Base-by-base conservation (phyloP, 164 flowering plant genomes). In the Magnolia sinica region DNA sequence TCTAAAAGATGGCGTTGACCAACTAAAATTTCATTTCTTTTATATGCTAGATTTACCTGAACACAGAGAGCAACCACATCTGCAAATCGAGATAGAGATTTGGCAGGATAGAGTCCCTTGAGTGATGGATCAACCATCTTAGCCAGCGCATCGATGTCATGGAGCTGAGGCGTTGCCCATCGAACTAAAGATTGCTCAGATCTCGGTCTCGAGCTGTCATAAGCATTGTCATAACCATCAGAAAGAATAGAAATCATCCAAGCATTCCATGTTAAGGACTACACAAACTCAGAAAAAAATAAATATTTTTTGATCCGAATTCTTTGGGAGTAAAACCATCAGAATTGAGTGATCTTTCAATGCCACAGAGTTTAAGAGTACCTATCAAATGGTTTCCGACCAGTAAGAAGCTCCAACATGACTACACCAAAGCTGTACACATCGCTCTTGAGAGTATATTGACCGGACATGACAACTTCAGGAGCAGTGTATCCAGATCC, bases 151-250 rank as follows among this genome's bases (percentile, higher is more conserved):
- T 96, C 99, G 72, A 96, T 96, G 80, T 96, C 99, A 79, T 96
- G 99, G 74, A 96, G 98, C 86, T 94, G 99, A 75, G 99, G 99
- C 24, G 98, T 87, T 24, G 97, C 97, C 99, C 99, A 96, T 74
- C 97, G 87, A 81, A 96, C 98, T 85, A 96, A 84, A 64, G 97
- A 92, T 77, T 96, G 99, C 78, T 96, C 99, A 18, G 87, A 81
- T 79, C 99, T 88, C 73, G 90, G 81, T 83, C 91, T 91, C 61
- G 95, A 85, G 87, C 99, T 96, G 90, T 70, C 45, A 69, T 16
- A 1, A 24, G 24, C 22, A 23, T 16, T 65, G 68, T 22, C 22
- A 65, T 29, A 65, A 65, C 24, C 63, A 58, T 63, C 65, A 63
- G 65, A 22, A 63, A 63, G 22, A n/a, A 22, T 16, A 63, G 45